A percentile compares a stretch with the other conserved stretches of the same genome.
Evolutionary conservation across 768 basidiomycete species (phyloP).

Genomic region (Phanerochaete carnosa): DNA sequence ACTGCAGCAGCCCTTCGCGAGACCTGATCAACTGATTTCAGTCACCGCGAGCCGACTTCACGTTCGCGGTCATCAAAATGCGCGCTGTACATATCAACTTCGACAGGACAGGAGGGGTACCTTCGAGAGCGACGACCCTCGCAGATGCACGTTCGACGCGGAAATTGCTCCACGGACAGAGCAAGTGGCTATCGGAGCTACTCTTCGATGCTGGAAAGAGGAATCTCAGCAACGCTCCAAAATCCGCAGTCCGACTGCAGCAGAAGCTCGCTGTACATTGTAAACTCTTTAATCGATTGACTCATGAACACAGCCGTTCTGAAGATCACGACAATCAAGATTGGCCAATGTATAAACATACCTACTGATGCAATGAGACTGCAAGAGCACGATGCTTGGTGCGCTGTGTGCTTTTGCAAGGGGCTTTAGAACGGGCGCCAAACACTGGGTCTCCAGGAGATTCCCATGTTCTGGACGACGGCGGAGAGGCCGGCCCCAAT

Average conservation of each 20-base stretch:
- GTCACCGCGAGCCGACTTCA: too few species aligned
- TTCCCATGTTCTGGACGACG: conserved; percentile 97
- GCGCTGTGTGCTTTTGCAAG: conserved; percentile 27
- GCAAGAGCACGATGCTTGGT: conserved; percentile 98
- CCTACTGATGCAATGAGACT: conserved; percentile 99
- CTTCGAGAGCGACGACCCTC: too few species aligned
- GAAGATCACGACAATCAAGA: conserved; percentile 98
- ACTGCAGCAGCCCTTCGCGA: too few species aligned
- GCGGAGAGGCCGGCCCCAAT: conserved; percentile 97
- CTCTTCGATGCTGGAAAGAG: conserved; percentile 88
- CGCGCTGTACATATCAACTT: too few species aligned
- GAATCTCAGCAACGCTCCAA: conserved; percentile 77
- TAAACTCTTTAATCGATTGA: conserved; percentile 98
- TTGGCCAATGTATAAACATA: conserved; percentile 99
- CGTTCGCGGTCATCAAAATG: too few species aligned
- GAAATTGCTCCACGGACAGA: too few species aligned
- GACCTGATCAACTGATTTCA: too few species aligned
- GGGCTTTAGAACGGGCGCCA: background rate
- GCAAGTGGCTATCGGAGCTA: too few species aligned
- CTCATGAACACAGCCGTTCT: conserved; percentile 93
- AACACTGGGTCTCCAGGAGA: conserved; percentile 50
- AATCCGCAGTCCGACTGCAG: conserved; percentile 23
- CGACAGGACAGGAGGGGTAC: too few species aligned
- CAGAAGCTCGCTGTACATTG: conserved; percentile 12
- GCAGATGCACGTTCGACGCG: too few species aligned